Conservation (phyloP, 208 protist genomes). For the Acanthamoeba healyi region DNA sequence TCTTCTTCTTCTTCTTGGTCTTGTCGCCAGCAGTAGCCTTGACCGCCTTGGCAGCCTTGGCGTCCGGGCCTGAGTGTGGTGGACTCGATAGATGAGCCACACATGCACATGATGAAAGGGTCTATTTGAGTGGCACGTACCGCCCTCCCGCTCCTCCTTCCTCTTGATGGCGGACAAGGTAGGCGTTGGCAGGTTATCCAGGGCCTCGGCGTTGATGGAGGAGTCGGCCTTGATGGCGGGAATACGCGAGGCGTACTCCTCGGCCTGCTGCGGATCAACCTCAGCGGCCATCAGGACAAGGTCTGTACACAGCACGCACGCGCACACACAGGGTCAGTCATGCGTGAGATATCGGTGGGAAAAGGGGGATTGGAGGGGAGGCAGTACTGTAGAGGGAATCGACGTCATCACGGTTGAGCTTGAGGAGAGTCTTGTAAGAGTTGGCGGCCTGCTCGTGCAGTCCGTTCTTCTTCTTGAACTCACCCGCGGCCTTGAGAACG, state of each 20-base stretch:
- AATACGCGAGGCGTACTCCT: conserved; percentile 71
- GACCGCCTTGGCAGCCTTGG: not conserved
- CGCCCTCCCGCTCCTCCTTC: conserved; percentile 52
- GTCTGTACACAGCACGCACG: not conserved
- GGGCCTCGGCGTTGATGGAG: conserved; percentile 20
- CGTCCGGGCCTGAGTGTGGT: not conserved
- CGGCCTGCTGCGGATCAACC: conserved; percentile 47
- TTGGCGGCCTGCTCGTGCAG: conserved; percentile 65
- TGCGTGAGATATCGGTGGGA: no score
- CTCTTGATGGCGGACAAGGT: conserved; percentile 53
- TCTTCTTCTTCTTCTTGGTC: conserved; percentile 75
- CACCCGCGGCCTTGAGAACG: conserved; percentile 22
- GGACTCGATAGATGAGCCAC: no score
- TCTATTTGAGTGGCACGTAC: not conserved
- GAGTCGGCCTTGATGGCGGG: conserved; percentile 54
- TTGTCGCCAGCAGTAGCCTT: not conserved
- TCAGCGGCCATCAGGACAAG: conserved; percentile 39
- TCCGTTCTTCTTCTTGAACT: conserved; percentile 63
- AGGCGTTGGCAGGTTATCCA: conserved; percentile 58
- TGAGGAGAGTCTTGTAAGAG: conserved; percentile 52
- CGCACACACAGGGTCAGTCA: no score
- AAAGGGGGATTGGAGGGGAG: not conserved
- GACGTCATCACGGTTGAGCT: conserved; percentile 59
- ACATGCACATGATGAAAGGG: not conserved
- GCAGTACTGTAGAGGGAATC: conserved; percentile 49